phyloP scores from a whole-genome alignment of 140 eudicot genomes.

The Flaveria floridana region DNA sequence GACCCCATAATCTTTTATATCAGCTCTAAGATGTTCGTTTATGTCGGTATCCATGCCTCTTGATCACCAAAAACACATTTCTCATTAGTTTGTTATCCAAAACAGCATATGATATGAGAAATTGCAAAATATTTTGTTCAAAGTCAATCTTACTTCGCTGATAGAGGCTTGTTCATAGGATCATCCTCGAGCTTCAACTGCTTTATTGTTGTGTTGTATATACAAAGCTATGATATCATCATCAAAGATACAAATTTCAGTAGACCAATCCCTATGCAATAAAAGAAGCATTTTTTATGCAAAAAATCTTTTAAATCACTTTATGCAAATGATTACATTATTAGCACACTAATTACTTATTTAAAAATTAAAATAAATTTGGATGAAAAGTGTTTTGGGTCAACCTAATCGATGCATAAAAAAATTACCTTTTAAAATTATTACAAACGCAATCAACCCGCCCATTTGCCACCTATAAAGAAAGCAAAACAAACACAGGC shows the following conservation, averaged over 20 bases:
- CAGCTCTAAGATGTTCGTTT: conserved; percentile 31
- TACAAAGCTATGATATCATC: conserved; percentile 37
- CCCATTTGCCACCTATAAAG: conserved; percentile 20
- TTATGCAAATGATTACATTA: no score
- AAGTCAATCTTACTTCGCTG: conserved; percentile 35
- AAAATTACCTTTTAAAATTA: neutral
- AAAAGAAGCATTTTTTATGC: neutral
- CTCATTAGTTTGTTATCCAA: conserved; percentile 9
- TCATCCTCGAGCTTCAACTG: conserved; percentile 35
- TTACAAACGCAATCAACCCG: neutral
- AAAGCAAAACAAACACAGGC: neutral
- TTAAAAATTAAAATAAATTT: neutral
- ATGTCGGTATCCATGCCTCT: conserved; percentile 23
- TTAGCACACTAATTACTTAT: neutral
- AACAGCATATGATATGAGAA: neutral
- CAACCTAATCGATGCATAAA: neutral
- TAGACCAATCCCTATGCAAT: neutral
- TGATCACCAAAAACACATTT: conserved; percentile 21
- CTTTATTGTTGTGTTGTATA: conserved; percentile 36
- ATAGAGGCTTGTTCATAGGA: conserved; percentile 8
- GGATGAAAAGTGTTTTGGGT: neutral
- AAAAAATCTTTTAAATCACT: no score
- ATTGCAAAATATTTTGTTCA: neutral
- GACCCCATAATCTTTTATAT: conserved; percentile 40
- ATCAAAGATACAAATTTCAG: conserved; percentile 30